Evolutionary conservation across 176 grass and related monocot species (phyloP).

Genomic region (Paspalum notatum): DNA sequence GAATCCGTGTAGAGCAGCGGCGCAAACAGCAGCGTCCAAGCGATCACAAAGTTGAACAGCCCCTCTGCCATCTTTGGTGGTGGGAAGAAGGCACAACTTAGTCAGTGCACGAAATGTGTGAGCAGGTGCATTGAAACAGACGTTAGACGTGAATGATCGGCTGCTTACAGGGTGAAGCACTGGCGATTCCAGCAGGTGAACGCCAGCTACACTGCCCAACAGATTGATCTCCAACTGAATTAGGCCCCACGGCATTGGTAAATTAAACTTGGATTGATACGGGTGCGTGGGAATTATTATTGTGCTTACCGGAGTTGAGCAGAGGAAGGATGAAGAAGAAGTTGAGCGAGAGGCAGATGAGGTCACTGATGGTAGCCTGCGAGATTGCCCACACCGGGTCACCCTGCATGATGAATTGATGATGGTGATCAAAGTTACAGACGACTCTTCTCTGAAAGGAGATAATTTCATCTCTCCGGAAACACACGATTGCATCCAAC

Average conservation of each 20-base stretch:
- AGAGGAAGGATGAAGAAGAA: slow-evolving; percentile 90
- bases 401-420: slow-evolving; percentile 69
- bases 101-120: neutral
- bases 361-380: slow-evolving; percentile 64
- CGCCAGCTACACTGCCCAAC: slow-evolving; percentile 68
- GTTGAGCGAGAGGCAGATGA: slow-evolving; percentile 80
- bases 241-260: slow-evolving; percentile 8
- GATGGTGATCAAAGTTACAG: neutral
- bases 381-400: slow-evolving; percentile 85
- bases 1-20: slow-evolving; percentile 77
- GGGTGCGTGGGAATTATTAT: neutral
- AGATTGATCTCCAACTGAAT: slow-evolving; percentile 43
- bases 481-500: neutral
- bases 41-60: slow-evolving; percentile 88
- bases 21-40: slow-evolving; percentile 87
- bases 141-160: neutral
- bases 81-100: neutral
- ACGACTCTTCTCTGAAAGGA: neutral
- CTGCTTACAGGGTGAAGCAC: slow-evolving; percentile 84
- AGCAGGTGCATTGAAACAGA: too few species aligned
- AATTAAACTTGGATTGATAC: neutral
- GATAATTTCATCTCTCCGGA: neutral
- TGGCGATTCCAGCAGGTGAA: slow-evolving; percentile 74
- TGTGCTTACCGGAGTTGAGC: slow-evolving; percentile 63
- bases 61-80: slow-evolving; percentile 69